Evolutionary conservation across 1,139 yeast species (phyloP), one percentile per base, ranked within the genome.

Genomic region (Hemisphaericaspora lyxosophila): DNA sequence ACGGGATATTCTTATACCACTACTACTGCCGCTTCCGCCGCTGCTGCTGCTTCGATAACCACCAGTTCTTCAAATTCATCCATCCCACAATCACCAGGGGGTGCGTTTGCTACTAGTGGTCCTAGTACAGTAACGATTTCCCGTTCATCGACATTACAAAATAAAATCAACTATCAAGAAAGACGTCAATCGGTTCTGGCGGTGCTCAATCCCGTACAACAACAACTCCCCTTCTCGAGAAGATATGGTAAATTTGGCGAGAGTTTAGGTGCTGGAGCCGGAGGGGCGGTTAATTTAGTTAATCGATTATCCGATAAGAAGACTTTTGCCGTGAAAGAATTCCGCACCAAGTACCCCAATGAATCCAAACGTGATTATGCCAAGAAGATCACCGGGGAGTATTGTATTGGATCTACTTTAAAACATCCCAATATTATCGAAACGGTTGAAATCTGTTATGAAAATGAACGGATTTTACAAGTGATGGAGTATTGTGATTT

Each of bases 401-500:
- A 88, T 61, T 89, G 96, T 68, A 86, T 90, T 53, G 97, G 97
- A 4, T 80, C 90, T 9, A 87, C 97, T 3, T 71, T 90, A 44
- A 85, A 85, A 57, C 95, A 89, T 64, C 90, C 95, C 40, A 89
- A 90, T 60, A 85, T 90, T 49, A 85, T 90, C 48, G 89, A 86
- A 59, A 90, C 97, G 4, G 80, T 89, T 46, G 97, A 90, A 62
- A 88, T 90, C 42, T 82, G 92, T 40, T 86, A 87, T 58, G 97
- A 90, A 57, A 82, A 85, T 54, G 92, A 87, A 47, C 80, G 90
- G 42, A 87, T 88, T 46, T 76, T 82, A 47, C 96, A 89, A 66
- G 90, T 90, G 24, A 86, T 90, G 96, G 97, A 90, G 59, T 90
- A 89, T 61, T 89, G 96, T 59, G 96, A 92, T 53, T 86, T 75